These are phyloP conservation scores for Pyrenula massariospora DNA, from an alignment of 495 filamentous ascomycete genomes.

Conservation along the genomic window DNA sequence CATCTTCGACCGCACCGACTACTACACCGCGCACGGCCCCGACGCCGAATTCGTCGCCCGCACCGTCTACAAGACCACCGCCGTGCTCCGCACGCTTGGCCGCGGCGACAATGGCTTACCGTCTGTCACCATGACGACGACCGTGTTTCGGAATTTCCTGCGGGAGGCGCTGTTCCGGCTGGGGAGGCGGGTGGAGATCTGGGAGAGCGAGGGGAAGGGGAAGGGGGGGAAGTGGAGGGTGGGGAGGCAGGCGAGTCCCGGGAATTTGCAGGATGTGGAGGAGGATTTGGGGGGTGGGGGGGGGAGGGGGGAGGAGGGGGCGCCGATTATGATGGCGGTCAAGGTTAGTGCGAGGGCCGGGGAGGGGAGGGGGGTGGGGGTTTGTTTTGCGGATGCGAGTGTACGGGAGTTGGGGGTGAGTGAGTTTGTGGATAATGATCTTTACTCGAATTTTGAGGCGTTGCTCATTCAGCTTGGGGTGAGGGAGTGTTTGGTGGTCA, in stretches of 20 bases:
- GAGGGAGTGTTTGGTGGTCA: slow-evolving; percentile 78
- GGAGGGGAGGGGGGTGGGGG: slow-evolving; percentile 78
- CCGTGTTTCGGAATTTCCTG: slow-evolving; percentile 91
- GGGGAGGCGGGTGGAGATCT: slow-evolving; percentile 85
- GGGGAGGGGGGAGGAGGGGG: slow-evolving; percentile 58
- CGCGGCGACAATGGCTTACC: slow-evolving; percentile 70
- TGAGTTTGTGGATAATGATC: slow-evolving; percentile 95
- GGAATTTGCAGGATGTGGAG: slow-evolving; percentile 94
- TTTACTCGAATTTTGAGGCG: slow-evolving; percentile 97
- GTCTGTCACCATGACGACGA: slow-evolving; percentile 87
- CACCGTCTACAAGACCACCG: slow-evolving; percentile 94
- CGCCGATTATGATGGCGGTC: slow-evolving; percentile 88
- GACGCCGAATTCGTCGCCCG: slow-evolving; percentile 91
- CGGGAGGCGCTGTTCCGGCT: slow-evolving; percentile 86
- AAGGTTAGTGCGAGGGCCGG: slow-evolving; percentile 80
- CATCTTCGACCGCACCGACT: slow-evolving; percentile 90
- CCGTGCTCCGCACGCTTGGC: slow-evolving; percentile 82
- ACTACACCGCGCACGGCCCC: slow-evolving; percentile 85
- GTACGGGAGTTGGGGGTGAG: slow-evolving; percentile 91
- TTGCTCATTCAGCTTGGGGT: slow-evolving; percentile 92
- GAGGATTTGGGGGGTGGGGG: slow-evolving; percentile 71
- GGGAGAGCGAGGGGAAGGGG: slow-evolving; percentile 48
- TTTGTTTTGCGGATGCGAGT: slow-evolving; percentile 97
- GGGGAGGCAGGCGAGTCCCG: slow-evolving; percentile 81
- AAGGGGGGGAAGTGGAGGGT: slow-evolving; percentile 78